Conservation (phyloP, 2,329 filamentous ascomycete genomes). For the Pestalotiopsis sp. region DNA sequence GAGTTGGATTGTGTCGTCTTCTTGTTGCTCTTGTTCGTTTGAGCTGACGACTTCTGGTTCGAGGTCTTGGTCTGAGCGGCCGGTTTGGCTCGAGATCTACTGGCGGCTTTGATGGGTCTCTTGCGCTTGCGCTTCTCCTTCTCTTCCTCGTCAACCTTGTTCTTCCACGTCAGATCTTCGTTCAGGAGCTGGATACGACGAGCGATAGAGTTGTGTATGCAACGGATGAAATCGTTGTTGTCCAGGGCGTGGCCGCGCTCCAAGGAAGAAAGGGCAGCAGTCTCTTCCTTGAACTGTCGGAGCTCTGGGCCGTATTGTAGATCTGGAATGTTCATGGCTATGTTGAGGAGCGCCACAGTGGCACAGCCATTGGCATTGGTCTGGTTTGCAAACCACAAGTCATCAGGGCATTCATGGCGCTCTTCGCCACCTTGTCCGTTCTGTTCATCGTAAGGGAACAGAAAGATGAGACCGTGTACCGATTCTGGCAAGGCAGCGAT, state of each 20-base stretch:
- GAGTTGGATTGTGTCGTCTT: slow-evolving; percentile 53
- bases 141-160: slow-evolving; percentile 50
- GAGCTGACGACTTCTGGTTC: background rate
- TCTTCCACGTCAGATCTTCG: slow-evolving; percentile 67
- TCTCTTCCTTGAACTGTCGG: slow-evolving; percentile 72
- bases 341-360: slow-evolving; percentile 90
- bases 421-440: slow-evolving; percentile 56
- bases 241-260: slow-evolving; percentile 77
- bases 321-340: slow-evolving; percentile 79
- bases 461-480: slow-evolving; percentile 84
- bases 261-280: slow-evolving; percentile 68
- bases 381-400: slow-evolving; percentile 96
- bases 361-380: slow-evolving; percentile 85
- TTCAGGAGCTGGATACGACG: slow-evolving; percentile 76
- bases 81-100: slow-evolving; percentile 35
- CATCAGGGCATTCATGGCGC: slow-evolving; percentile 57
- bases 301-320: slow-evolving; percentile 73
- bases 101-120: slow-evolving; percentile 24
- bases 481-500: slow-evolving; percentile 70
- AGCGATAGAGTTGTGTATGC: slow-evolving; percentile 87
- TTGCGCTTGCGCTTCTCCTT: slow-evolving; percentile 30
- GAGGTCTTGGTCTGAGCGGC: background rate
- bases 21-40: slow-evolving; percentile 45
- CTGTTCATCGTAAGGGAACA: slow-evolving; percentile 70
- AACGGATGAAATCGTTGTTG: slow-evolving; percentile 75